These are phyloP conservation scores for Puccinia hordei DNA, from an alignment of 1,284 basidiomycete species.

Conservation along the genomic window DNA sequence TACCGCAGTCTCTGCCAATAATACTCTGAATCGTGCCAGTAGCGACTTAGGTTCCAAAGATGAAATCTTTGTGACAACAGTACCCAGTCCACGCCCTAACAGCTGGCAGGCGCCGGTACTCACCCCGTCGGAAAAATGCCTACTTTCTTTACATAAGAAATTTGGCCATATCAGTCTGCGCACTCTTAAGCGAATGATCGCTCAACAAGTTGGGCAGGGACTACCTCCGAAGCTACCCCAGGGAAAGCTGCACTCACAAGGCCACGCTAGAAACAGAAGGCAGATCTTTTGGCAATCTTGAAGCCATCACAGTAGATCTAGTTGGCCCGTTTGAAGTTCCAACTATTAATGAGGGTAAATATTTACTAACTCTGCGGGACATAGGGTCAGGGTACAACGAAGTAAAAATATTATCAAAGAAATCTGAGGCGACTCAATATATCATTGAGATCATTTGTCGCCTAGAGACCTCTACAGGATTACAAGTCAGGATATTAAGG, in stretches of 20 bases:
- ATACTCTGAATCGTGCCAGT: no score
- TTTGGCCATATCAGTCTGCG: conserved; percentile 2
- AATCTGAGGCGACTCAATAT: not conserved
- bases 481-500: not conserved
- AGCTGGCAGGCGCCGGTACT: not conserved
- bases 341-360: not conserved
- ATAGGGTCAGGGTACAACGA: not conserved
- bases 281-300: not conserved
- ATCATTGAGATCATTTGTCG: not conserved
- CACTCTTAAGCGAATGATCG: not conserved
- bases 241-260: not conserved
- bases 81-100: not conserved
- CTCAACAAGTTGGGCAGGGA: not conserved
- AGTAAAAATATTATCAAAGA: no score
- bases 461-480: not conserved
- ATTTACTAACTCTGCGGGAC: not conserved
- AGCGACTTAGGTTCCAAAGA: no score
- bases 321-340: conserved; percentile 21
- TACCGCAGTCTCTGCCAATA: no score
- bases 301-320: not conserved
- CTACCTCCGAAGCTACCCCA: not conserved
- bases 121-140: not conserved
- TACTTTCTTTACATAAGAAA: not conserved
- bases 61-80: no score
- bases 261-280: not conserved